Evolutionary conservation across 148 eudicot genomes (phyloP).

Genomic region (Amaranthus cruentus): DNA sequence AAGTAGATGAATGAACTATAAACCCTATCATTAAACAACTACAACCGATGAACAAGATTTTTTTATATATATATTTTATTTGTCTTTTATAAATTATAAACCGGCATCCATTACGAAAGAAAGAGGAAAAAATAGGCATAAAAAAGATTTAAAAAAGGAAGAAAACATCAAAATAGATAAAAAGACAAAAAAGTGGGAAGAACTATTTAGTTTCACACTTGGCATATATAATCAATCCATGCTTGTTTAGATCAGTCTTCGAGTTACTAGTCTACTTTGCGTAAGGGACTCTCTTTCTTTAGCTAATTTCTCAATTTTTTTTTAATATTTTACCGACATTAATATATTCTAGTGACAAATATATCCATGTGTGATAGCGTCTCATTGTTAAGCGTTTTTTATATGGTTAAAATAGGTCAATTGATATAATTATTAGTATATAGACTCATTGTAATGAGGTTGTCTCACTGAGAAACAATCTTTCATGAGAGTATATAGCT

Average conservation of each 20-base stretch:
- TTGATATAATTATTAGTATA: too few relatives aligned
- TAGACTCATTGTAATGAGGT: too few relatives aligned
- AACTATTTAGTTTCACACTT: conserved; percentile 13
- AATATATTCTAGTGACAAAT: neutral
- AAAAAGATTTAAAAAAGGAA: neutral
- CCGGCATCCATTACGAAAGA: neutral
- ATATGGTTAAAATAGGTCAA: too few relatives aligned
- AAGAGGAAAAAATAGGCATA: neutral
- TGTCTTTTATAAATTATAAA: too few relatives aligned
- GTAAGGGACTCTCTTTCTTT: conserved; percentile 19
- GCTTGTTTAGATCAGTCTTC: neutral
- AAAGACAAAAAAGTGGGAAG: neutral
- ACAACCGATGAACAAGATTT: too few relatives aligned
- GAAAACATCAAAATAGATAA: neutral
- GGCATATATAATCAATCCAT: neutral
- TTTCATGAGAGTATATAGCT: too few relatives aligned
- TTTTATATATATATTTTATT: too few relatives aligned
- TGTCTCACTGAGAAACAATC: too few relatives aligned
- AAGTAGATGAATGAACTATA: too few relatives aligned
- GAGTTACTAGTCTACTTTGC: conserved; percentile 16
- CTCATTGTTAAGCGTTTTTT: too few relatives aligned
- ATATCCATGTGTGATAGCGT: too few relatives aligned
- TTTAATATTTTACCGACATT: neutral
- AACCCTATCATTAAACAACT: too few relatives aligned
- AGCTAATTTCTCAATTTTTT: neutral